Percentiles rank a stretch among this genome's conserved stretches.
These are phyloP conservation scores for Sporobolomyces pararoseus DNA, from an alignment of 768 basidiomycete species.

Conservation along the genomic window DNA sequence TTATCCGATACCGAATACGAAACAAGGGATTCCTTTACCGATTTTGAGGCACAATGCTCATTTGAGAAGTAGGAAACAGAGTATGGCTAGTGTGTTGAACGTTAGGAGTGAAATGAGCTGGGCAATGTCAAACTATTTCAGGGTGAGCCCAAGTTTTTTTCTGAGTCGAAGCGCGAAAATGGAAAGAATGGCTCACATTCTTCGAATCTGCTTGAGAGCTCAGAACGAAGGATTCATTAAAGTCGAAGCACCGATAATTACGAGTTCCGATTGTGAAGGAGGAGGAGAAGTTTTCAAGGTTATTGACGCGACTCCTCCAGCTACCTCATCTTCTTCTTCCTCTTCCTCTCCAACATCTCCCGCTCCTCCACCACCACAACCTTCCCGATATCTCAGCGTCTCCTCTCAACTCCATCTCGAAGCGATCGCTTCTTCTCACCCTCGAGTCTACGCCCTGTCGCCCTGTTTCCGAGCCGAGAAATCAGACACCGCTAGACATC, in stretches of 20 bases:
- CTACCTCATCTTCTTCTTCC: not conserved
- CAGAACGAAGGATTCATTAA: constrained; percentile 75
- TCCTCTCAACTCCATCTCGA: constrained; percentile 96
- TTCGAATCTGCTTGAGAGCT: not conserved
- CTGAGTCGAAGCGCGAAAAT: not conserved
- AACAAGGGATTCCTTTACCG: constrained; percentile 71
- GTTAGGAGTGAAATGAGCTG: constrained; percentile 61
- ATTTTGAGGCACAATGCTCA: constrained; percentile 82
- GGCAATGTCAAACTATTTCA: constrained; percentile 63
- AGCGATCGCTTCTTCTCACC: constrained; percentile 68
- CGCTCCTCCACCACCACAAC: constrained; percentile 58
- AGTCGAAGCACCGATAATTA: constrained; percentile 80
- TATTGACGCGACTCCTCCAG: constrained; percentile 34
- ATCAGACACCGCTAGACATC: constrained; percentile 80
- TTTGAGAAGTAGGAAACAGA: constrained; percentile 74
- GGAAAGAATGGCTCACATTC: not conserved
- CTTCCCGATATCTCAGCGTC: constrained; percentile 72
- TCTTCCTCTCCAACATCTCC: constrained; percentile 56
- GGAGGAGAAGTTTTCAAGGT: constrained; percentile 87
- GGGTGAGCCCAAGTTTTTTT: constrained; percentile 3
- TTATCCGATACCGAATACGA: constrained; percentile 92
- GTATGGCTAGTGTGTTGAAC: constrained; percentile 69
- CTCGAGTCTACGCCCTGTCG: constrained; percentile 83
- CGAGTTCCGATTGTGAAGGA: constrained; percentile 90
- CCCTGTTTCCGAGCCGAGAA: constrained; percentile 93